Conservation (phyloP, 2,329 filamentous ascomycete species). For the Fusarium sarcochroum region DNA sequence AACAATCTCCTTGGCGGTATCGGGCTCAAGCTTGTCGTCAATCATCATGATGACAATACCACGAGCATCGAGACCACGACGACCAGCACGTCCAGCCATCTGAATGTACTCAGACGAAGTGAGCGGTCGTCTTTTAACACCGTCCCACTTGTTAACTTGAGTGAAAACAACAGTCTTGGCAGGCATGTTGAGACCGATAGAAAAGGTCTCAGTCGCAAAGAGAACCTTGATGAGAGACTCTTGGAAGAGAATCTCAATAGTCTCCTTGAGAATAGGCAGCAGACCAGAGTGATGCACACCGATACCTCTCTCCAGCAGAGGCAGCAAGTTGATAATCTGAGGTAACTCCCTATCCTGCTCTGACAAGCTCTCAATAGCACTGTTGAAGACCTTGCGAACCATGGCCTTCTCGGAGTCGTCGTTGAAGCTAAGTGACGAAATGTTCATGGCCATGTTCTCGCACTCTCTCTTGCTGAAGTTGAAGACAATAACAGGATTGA, state of each 20-base stretch:
- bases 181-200: constrained; percentile 98
- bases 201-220: constrained; percentile 98
- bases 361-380: constrained; percentile 91
- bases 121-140: constrained; percentile 82
- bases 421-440: constrained; percentile 92
- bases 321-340: constrained; percentile 91
- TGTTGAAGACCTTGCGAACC: constrained; percentile 94
- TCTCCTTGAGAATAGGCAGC: constrained; percentile 96
- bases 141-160: constrained; percentile 95
- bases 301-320: constrained; percentile 89
- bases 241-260: constrained; percentile 98
- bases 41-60: constrained; percentile 99
- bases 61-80: constrained; percentile 95
- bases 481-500: constrained; percentile 99
- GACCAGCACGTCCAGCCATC: constrained; percentile 97
- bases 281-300: constrained; percentile 98
- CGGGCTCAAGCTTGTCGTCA: constrained; percentile 94
- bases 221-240: constrained; percentile 98
- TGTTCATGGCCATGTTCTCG: constrained; percentile 88
- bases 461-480: constrained; percentile 99
- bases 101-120: constrained; percentile 98
- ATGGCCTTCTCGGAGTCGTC: constrained; percentile 95
- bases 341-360: constrained; percentile 91
- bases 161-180: constrained; percentile 99
- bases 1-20: constrained; percentile 94